Evolutionary conservation across 768 basidiomycete species (phyloP).

Genomic region (Asterophora parasitica): DNA sequence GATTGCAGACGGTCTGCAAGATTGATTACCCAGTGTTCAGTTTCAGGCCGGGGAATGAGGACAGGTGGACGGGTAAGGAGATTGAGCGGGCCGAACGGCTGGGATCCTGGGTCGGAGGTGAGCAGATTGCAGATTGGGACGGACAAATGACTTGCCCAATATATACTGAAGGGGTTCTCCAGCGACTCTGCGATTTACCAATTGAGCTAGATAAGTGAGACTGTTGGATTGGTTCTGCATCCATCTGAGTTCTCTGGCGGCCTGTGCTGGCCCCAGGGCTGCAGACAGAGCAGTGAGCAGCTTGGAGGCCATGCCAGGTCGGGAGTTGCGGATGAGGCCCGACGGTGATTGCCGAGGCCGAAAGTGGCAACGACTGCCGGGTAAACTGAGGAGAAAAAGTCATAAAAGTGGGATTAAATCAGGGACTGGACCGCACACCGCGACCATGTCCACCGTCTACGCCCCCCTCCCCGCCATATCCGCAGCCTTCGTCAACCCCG

Average conservation of each 20-base stretch:
- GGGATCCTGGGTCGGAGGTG: constrained; percentile 47
- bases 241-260: constrained; percentile 39
- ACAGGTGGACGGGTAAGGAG: constrained; percentile 72
- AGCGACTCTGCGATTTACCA: constrained; percentile 53
- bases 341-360: constrained; percentile 16
- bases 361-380: constrained; percentile 16
- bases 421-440: constrained; percentile 8
- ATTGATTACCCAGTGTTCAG: constrained; percentile 73
- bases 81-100: constrained; percentile 83
- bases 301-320: constrained; percentile 6
- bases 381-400: constrained; percentile 10
- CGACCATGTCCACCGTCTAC: constrained; percentile 35
- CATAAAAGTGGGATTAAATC: constrained; percentile 20
- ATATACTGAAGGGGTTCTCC: constrained; percentile 92
- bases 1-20: constrained; percentile 48
- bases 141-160: constrained; percentile 50
- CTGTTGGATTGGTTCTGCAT: constrained; percentile 27
- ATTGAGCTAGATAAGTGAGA: constrained; percentile 27
- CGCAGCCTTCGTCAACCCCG: constrained; percentile 35
- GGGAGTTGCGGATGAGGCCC: not conserved
- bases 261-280: constrained; percentile 31
- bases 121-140: constrained; percentile 10
- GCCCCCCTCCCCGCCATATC: constrained; percentile 31
- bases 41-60: constrained; percentile 94
- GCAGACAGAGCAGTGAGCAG: constrained; percentile 28